Evolutionary conservation across 257 asterid genomes (phyloP).

Genomic region (Nicotiana benthamiana): DNA sequence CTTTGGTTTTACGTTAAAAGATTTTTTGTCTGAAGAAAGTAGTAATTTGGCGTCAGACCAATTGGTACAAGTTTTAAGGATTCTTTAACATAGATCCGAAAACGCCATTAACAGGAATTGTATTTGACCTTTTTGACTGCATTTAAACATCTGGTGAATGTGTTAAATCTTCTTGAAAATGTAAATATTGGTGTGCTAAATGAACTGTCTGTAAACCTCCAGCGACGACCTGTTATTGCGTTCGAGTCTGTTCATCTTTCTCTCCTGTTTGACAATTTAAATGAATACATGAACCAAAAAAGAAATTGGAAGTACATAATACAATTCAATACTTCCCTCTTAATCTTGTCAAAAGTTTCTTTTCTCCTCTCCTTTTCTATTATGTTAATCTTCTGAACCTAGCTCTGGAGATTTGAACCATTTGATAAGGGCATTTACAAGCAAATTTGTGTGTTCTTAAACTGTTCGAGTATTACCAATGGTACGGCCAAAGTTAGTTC

Average conservation of each 20-base stretch:
- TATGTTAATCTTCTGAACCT: not conserved
- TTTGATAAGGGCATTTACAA: no score
- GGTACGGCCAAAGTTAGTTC: no score
- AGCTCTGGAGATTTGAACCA: not conserved
- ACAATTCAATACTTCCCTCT: no score
- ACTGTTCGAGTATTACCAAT: not conserved
- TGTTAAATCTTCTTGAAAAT: not conserved
- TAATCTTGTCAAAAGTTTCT: no score
- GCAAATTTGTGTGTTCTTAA: not conserved
- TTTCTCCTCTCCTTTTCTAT: not conserved
- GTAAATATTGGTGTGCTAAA: not conserved
- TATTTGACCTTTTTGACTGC: not conserved
- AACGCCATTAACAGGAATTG: not conserved
- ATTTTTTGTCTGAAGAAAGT: not conserved
- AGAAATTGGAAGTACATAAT: no score
- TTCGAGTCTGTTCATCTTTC: not conserved
- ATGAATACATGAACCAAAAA: not conserved
- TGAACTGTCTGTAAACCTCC: not conserved
- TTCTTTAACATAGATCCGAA: not conserved
- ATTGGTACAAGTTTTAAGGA: not conserved
- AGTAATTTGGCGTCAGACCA: not conserved
- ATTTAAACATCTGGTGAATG: not conserved
- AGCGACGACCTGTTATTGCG: not conserved
- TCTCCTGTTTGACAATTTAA: no score
- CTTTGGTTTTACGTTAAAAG: not conserved